These are phyloP conservation scores for Nannochloropsis gaditana DNA, from an alignment of 108 stramenopile species.

Conservation along the genomic window DNA sequence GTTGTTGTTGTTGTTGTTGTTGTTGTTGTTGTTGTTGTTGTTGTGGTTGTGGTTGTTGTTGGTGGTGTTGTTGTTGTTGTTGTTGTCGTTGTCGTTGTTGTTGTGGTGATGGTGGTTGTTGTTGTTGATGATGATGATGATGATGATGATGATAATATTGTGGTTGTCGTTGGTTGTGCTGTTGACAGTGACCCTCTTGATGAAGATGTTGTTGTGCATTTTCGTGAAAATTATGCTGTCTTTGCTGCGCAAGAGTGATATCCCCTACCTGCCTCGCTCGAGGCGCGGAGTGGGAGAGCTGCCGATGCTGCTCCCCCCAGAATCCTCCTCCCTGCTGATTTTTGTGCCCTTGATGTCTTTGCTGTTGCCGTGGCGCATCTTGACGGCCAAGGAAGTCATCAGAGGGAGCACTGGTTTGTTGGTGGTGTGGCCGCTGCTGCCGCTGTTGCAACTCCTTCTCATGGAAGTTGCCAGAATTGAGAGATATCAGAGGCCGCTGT, in stretches of 20 bases:
- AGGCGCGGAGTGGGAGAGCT: too few relatives aligned
- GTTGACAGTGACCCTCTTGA: not conserved
- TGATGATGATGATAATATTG: constrained; percentile 22
- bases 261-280: too few relatives aligned
- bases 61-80: constrained; percentile 19
- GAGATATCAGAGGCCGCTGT: too few relatives aligned
- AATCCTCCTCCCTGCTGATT: too few relatives aligned
- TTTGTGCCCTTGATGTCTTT: too few relatives aligned
- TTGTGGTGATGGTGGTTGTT: not conserved
- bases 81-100: constrained; percentile 21
- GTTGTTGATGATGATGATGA: constrained; percentile 1
- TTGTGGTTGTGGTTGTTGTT: not conserved
- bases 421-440: too few relatives aligned
- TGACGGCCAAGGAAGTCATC: constrained; percentile 17
- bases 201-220: not conserved
- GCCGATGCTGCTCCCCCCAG: too few relatives aligned
- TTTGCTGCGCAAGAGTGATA: not conserved
- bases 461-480: too few relatives aligned
- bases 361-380: not conserved
- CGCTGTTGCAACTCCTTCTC: too few relatives aligned
- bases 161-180: not conserved
- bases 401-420: too few relatives aligned
- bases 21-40: not conserved
- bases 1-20: not conserved
- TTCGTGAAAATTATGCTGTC: not conserved